A percentile compares a stretch with the other conserved stretches of the same genome.
phyloP scores from a whole-genome alignment of 495 filamentous ascomycete genomes.

The Neurospora sp. region DNA sequence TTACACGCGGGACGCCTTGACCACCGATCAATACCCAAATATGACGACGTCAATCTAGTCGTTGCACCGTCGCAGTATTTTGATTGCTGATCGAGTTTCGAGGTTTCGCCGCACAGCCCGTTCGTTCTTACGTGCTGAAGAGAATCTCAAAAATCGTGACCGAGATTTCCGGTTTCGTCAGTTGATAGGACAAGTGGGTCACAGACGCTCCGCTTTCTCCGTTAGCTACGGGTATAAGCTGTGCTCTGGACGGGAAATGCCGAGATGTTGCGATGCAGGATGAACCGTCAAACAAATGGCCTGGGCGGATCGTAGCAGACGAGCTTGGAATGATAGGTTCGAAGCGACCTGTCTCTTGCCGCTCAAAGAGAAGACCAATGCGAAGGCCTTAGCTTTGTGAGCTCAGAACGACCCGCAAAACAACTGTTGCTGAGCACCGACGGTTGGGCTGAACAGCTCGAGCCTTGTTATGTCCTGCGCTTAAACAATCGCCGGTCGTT shows the following conservation, averaged over 20 bases:
- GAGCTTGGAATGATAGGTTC: background rate
- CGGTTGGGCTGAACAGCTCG: background rate
- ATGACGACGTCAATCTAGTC: constrained; percentile 12
- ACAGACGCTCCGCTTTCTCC: background rate
- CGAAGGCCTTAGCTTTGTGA: background rate
- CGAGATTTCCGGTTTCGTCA: background rate
- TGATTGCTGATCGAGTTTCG: background rate
- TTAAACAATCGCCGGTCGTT: background rate
- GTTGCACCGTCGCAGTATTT: background rate
- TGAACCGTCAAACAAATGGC: background rate
- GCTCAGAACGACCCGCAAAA: background rate
- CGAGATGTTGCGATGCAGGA: background rate
- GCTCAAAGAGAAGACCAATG: background rate
- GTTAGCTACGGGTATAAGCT: background rate
- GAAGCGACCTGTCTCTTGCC: background rate
- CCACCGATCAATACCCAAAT: constrained; percentile 14
- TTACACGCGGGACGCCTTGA: constrained; percentile 12
- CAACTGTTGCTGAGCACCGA: background rate
- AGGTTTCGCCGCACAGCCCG: background rate
- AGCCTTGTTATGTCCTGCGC: background rate
- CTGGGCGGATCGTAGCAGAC: background rate
- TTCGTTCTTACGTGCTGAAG: background rate
- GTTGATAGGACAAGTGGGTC: background rate
- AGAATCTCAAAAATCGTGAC: background rate
- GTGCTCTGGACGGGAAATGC: background rate